Conservation (phyloP, 2,329 filamentous ascomycete species). For the Colletotrichum tanaceti region DNA sequence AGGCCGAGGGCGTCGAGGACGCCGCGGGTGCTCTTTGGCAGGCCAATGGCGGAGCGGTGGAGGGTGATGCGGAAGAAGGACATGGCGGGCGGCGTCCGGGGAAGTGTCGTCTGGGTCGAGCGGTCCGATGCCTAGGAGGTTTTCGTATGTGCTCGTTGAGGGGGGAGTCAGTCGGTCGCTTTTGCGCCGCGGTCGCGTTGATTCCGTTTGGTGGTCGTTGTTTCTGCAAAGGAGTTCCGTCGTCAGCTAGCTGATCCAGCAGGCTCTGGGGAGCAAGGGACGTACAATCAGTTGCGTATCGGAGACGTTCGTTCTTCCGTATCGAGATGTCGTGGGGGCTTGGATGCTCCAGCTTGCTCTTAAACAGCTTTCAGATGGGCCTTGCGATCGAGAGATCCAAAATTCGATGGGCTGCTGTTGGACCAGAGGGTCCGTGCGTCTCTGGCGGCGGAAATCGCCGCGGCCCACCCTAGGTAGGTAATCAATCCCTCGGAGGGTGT, state of each 20-base stretch:
- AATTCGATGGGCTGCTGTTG: constrained; percentile 22
- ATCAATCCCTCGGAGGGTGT: no score
- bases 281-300: not conserved
- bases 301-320: constrained; percentile 7
- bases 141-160: not conserved
- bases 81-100: constrained; percentile 58
- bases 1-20: constrained; percentile 88
- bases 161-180: not conserved
- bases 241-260: not conserved
- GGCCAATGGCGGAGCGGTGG: constrained; percentile 87
- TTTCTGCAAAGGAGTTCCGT: not conserved
- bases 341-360: constrained; percentile 7
- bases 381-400: constrained; percentile 16
- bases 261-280: no score
- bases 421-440: constrained; percentile 16
- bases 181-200: constrained; percentile 13
- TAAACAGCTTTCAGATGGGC: not conserved
- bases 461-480: constrained; percentile 6
- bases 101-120: not conserved
- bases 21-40: constrained; percentile 81
- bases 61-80: constrained; percentile 92
- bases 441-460: constrained; percentile 14
- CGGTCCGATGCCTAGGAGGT: not conserved
- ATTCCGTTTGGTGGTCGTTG: not conserved
- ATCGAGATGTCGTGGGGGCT: constrained; percentile 8